A percentile compares a stretch with the other conserved stretches of the same genome.
Conservation (phyloP, 2,329 filamentous ascomycete species). For the Apiospora arundinis region DNA sequence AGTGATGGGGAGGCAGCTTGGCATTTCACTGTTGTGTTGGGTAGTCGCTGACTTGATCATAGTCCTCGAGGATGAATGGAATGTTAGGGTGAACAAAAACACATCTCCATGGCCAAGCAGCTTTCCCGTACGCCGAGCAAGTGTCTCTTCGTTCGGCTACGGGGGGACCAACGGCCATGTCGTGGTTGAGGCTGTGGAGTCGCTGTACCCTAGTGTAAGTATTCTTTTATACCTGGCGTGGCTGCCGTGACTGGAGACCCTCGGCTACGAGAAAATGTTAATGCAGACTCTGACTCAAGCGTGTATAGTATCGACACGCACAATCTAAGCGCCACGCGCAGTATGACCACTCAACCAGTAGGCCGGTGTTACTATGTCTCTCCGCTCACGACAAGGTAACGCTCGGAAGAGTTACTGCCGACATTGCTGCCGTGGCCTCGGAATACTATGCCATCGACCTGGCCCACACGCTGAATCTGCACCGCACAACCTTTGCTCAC, state of each 20-base stretch:
- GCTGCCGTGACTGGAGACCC: too few species aligned
- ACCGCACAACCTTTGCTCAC: conserved; percentile 22
- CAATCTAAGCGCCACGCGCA: conserved; percentile 17
- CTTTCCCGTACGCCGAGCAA: conserved; percentile 34
- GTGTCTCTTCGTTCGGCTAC: too few species aligned
- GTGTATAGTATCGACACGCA: conserved; percentile 10
- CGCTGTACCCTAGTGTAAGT: neutral
- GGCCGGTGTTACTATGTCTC: neutral
- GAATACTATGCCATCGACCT: conserved; percentile 22
- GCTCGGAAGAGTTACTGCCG: neutral
- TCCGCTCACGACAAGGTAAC: too few species aligned
- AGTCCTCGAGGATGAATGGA: conserved; percentile 1
- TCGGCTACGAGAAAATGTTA: neutral
- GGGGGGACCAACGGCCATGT: too few species aligned
- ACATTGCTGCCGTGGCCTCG: neutral
- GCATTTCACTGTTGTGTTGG: too few species aligned
- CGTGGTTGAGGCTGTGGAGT: too few species aligned
- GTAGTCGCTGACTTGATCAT: too few species aligned
- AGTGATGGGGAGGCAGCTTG: too few species aligned
- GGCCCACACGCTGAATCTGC: conserved; percentile 24
- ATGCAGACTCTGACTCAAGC: neutral
- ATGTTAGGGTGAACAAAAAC: conserved; percentile 40
- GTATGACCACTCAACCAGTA: neutral
- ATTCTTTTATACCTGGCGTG: neutral
- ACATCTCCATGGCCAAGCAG: conserved; percentile 42